Evolutionary conservation across 352 stramenopile species (phyloP), one percentile per base, ranked within the genome.

Genomic region (Phytophthora pluvialis): DNA sequence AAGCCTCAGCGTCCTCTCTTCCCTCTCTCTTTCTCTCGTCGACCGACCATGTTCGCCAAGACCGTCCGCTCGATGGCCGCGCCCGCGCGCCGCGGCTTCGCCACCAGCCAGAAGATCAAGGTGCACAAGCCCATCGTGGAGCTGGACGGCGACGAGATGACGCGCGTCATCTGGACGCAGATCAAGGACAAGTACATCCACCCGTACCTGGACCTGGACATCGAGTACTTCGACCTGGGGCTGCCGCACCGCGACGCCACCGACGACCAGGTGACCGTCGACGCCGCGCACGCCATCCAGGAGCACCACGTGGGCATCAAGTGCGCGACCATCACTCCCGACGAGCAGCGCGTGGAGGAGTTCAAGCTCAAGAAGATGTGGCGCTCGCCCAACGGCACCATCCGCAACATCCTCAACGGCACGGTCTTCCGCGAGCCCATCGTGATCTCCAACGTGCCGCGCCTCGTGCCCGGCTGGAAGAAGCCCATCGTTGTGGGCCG

Each of bases 381-480:
- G 77, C 73, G 70, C 35, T 80, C 67, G 31, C 85, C 85, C 31
- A 94, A 94, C 68, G 85, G 85, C 58, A 94, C 85, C 13, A 89
- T 94, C 69, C 85, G 85, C 42, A 94, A 94, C 73, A 89, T 90
- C 59, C 71, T 94, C 26, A 88, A 89, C 50, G 85, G 85, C 21
- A 94, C 85, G 16, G 85, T 94, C 35, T 94, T 94, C 72, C 83
- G 85, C 51, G 85, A 94, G 68, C 85, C 85, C 33, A 94, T 94
- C 45, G 78, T 94, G 5, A 89, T 89, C 70, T 87, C 80, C 42
- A 94, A 92, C 67, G 81, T 92, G 56, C 83, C 85, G 13, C 78
- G 78, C 21, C 79, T 94, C 29, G 83, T 94, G 55, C 79, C 83
- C 16, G 83, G 83, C 39, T 94, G 85, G 85, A 84, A 85, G 54